Percentiles rank a stretch among this genome's conserved stretches.
These are phyloP conservation scores for Nothophoma quercina DNA, from an alignment of 2,329 filamentous ascomycete species.

Conservation along the genomic window DNA sequence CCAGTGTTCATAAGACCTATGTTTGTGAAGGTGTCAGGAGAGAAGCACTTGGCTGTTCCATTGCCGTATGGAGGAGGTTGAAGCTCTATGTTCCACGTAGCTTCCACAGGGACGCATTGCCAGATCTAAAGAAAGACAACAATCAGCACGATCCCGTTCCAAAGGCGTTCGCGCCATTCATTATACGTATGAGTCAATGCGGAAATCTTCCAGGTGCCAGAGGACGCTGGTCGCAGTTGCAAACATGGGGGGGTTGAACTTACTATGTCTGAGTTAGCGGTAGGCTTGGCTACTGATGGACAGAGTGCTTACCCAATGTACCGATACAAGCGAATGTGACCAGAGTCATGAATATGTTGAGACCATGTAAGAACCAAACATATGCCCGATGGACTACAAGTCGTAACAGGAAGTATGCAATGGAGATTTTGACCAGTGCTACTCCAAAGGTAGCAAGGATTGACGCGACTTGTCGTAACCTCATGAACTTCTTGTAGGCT, in stretches of 20 bases:
- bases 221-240: too few species aligned
- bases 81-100: constrained; percentile 54
- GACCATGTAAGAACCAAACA: constrained; percentile 48
- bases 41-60: constrained; percentile 54
- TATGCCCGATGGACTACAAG: constrained; percentile 48
- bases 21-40: constrained; percentile 49
- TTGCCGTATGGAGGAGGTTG: constrained; percentile 38
- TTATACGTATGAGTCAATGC: too few species aligned
- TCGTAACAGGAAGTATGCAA: constrained; percentile 57
- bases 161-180: too few species aligned
- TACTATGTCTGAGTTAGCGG: not conserved
- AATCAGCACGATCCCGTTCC: too few species aligned
- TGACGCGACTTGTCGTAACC: constrained; percentile 55
- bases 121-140: constrained; percentile 47
- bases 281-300: not conserved
- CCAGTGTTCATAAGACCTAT: constrained; percentile 58
- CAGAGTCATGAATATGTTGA: constrained; percentile 54
- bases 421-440: constrained; percentile 59
- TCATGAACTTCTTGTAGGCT: constrained; percentile 48
- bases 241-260: too few species aligned
- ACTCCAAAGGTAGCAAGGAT: constrained; percentile 57
- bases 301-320: constrained; percentile 43
- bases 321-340: constrained; percentile 54
- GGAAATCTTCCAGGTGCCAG: too few species aligned
- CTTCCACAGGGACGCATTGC: constrained; percentile 56